Percentiles rank a stretch among this genome's conserved stretches.
These are phyloP conservation scores for Aegilops longissima DNA, from an alignment of 176 grass and related monocot species.

Conservation along the genomic window DNA sequence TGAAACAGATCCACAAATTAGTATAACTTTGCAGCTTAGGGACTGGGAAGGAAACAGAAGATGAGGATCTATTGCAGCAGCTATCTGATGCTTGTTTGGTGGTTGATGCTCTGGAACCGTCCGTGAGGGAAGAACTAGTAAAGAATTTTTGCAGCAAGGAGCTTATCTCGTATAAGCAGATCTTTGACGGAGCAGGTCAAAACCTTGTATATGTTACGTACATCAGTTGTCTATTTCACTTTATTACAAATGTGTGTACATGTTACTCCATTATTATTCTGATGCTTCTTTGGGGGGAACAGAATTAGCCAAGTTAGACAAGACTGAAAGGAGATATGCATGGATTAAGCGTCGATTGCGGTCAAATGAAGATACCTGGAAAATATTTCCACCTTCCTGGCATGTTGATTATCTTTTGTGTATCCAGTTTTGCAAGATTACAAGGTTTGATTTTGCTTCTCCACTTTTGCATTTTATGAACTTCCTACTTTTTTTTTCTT, in stretches of 20 bases:
- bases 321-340: constrained; percentile 99
- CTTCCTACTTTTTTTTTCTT: neutral
- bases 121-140: constrained; percentile 97
- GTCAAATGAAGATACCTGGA: constrained; percentile 98
- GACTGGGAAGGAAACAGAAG: constrained; percentile 99
- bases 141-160: constrained; percentile 99
- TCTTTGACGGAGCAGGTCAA: constrained; percentile 98
- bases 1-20: constrained; percentile 4
- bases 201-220: constrained; percentile 29
- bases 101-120: constrained; percentile 96
- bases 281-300: constrained; percentile 22
- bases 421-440: constrained; percentile 99
- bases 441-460: constrained; percentile 63
- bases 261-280: constrained; percentile 29
- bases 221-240: constrained; percentile 5
- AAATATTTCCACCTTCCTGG: constrained; percentile 95
- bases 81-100: constrained; percentile 96
- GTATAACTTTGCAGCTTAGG: constrained; percentile 76
- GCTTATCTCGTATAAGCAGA: constrained; percentile 92
- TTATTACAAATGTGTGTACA: constrained; percentile 3
- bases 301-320: constrained; percentile 98
- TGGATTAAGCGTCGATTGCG: constrained; percentile 92
- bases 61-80: constrained; percentile 82
- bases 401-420: constrained; percentile 97
- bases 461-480: constrained; percentile 19